Conservation (phyloP, 306 rosid species). For the Prunus mongolica region DNA sequence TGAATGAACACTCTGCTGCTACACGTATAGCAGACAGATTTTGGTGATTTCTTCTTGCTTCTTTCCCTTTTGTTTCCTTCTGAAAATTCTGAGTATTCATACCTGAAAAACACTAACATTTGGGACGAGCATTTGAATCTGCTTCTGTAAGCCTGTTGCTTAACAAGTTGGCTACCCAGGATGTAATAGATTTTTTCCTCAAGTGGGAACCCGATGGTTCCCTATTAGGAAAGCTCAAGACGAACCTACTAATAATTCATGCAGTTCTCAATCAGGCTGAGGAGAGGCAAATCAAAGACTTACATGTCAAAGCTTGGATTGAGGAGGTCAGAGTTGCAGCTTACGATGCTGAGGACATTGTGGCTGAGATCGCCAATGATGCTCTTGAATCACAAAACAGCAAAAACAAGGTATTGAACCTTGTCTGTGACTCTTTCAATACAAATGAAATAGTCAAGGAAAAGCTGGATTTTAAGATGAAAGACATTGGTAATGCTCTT, state of each 20-base stretch:
- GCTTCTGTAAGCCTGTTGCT: conserved; percentile 15
- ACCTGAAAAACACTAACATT: too few relatives aligned
- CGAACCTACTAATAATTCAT: not conserved
- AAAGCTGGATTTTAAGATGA: conserved; percentile 1
- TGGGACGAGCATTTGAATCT: conserved; percentile 8
- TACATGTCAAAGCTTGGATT: conserved; percentile 9
- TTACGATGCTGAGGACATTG: conserved; percentile 9
- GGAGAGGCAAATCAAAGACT: conserved; percentile 12
- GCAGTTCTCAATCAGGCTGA: conserved; percentile 22
- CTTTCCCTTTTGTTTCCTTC: too few relatives aligned
- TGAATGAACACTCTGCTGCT: too few relatives aligned
- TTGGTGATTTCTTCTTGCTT: too few relatives aligned
- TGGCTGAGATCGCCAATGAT: conserved; percentile 5
- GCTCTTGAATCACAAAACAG: conserved; percentile 2
- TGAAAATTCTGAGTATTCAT: too few relatives aligned
- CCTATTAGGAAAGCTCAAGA: not conserved
- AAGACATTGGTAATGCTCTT: conserved; percentile 1
- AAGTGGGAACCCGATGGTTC: not conserved
- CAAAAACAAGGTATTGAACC: not conserved
- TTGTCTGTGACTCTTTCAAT: not conserved
- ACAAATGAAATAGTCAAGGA: not conserved
- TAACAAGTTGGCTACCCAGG: conserved; percentile 1
- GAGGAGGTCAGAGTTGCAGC: conserved; percentile 12
- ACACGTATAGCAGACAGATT: too few relatives aligned
- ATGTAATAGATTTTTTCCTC: conserved; percentile 11